These are phyloP conservation scores for Hanseniaspora lindneri DNA, from an alignment of 805 yeast genomes.

Conservation along the genomic window DNA sequence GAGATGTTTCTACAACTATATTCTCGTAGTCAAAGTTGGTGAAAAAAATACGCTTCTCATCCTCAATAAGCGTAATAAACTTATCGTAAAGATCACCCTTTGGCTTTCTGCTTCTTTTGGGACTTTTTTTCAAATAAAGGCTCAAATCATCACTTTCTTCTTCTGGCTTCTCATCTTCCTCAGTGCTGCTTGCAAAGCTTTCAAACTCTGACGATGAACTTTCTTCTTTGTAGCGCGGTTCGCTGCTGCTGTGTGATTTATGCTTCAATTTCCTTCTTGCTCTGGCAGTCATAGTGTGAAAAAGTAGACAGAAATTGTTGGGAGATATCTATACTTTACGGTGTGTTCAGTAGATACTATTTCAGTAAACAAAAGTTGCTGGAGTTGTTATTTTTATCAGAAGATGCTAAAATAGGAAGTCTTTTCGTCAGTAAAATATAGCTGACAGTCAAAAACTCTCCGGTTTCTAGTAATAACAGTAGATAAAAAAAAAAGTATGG, in stretches of 20 bases:
- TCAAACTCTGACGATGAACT: not conserved
- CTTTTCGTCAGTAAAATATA: no score
- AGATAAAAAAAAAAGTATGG: no score
- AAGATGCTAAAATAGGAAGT: no score
- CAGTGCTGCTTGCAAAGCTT: not conserved
- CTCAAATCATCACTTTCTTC: not conserved
- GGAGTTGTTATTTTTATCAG: no score
- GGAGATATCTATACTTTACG: no score
- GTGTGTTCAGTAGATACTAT: no score
- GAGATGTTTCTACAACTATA: not conserved
- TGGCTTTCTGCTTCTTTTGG: not conserved
- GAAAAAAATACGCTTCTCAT: not conserved
- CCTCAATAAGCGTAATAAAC: not conserved
- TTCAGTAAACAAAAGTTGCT: no score
- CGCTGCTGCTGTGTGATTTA: not conserved
- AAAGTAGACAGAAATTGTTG: no score
- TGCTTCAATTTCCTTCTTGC: not conserved
- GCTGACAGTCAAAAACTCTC: no score
- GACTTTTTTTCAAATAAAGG: not conserved
- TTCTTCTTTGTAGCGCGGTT: not conserved
- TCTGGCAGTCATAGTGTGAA: no score
- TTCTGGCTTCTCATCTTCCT: not conserved
- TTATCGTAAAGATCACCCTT: not conserved
- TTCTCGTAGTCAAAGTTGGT: not conserved
- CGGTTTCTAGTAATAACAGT: no score